Evolutionary conservation across 495 filamentous ascomycete species (phyloP).

Genomic region (Lophium mytilinum): DNA sequence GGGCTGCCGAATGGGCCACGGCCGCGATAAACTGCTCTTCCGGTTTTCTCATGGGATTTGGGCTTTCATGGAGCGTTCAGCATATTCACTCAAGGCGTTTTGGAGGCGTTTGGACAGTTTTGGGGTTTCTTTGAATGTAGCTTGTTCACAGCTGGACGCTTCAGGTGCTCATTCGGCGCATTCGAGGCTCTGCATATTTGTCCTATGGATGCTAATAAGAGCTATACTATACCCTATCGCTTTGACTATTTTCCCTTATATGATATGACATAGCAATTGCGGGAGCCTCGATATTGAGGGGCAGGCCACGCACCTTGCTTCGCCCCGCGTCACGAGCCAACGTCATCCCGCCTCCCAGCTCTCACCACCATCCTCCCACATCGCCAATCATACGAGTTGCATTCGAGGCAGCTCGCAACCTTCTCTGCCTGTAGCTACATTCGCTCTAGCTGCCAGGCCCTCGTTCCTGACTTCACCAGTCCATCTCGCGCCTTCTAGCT

Average conservation of each 20-base stretch:
- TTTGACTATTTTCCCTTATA: no score
- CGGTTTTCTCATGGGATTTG: neutral
- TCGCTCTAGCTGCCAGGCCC: neutral
- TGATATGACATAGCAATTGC: no score
- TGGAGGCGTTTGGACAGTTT: neutral
- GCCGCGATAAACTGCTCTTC: slow-evolving; percentile 2
- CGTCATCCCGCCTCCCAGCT: slow-evolving; percentile 1
- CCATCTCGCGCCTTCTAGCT: neutral
- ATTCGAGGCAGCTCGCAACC: neutral
- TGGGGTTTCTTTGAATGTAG: no score
- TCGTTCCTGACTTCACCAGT: neutral
- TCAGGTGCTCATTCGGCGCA: neutral
- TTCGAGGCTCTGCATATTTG: neutral
- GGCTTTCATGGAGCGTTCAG: neutral
- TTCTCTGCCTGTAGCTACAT: neutral
- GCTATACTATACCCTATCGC: no score
- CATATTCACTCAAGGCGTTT: neutral
- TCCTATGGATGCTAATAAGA: no score
- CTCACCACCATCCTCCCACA: neutral
- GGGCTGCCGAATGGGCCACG: slow-evolving; percentile 47
- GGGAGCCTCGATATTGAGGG: no score
- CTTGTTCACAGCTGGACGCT: neutral
- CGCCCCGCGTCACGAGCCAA: neutral
- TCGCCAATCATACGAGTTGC: neutral
- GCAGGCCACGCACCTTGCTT: no score